phyloP scores from a whole-genome alignment of 768 basidiomycete genomes.

The Leccinum subgranulosum region DNA sequence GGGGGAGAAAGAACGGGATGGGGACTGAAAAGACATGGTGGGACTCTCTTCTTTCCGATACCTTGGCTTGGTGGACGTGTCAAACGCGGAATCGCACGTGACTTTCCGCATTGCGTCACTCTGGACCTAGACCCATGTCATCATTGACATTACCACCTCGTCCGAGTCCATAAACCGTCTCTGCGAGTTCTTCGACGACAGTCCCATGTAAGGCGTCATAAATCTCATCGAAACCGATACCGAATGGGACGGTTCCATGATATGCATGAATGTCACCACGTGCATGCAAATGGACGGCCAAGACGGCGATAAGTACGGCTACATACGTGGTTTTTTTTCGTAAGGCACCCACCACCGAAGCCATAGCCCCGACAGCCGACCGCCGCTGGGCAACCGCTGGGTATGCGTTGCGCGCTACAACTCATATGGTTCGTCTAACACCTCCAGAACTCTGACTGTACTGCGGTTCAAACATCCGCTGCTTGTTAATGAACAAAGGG shows the following conservation, averaged over 20 bases:
- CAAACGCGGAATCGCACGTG: slow-evolving; percentile 4
- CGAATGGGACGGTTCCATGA: slow-evolving; percentile 8
- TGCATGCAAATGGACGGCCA: slow-evolving; percentile 21
- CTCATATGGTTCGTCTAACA: slow-evolving; percentile 21
- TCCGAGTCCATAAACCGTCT: too few relatives aligned
- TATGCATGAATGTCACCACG: slow-evolving; percentile 1
- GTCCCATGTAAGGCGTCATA: slow-evolving; percentile 1
- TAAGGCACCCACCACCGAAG: not conserved
- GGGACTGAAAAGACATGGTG: slow-evolving; percentile 24
- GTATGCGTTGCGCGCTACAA: not conserved
- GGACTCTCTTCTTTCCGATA: not conserved
- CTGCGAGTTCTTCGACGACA: too few relatives aligned
- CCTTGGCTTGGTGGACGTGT: slow-evolving; percentile 3
- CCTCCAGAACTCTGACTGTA: slow-evolving; percentile 11
- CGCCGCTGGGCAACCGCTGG: too few relatives aligned
- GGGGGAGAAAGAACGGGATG: slow-evolving; percentile 34
- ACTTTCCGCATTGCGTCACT: not conserved
- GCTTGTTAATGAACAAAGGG: slow-evolving; percentile 12
- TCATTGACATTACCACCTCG: too few relatives aligned
- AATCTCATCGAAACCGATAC: slow-evolving; percentile 22
- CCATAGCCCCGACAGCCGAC: not conserved
- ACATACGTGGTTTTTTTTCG: slow-evolving; percentile 11
- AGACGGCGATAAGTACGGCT: slow-evolving; percentile 13
- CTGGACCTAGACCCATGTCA: too few relatives aligned
- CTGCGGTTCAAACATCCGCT: slow-evolving; percentile 29